These are phyloP conservation scores for Drechmeria coniospora DNA, from an alignment of 2,329 filamentous ascomycete species.

Conservation along the genomic window DNA sequence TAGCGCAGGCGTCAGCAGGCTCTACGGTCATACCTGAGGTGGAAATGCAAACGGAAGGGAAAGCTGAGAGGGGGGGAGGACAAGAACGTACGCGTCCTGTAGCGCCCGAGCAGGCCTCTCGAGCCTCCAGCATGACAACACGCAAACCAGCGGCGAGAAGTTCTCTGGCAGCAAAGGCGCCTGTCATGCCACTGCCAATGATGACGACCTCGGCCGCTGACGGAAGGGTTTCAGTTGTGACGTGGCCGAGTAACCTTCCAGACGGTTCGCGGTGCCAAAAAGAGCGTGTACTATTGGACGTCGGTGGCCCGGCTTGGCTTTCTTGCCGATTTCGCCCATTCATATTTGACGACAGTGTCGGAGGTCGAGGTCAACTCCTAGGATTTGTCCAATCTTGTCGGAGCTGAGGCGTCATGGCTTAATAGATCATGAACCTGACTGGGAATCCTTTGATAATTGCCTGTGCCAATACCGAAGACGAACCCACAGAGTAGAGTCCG, in stretches of 20 bases:
- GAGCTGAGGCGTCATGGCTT: too few relatives aligned
- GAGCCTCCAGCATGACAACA: slow-evolving; percentile 62
- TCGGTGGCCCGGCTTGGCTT: slow-evolving; percentile 50
- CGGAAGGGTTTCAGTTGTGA: slow-evolving; percentile 49
- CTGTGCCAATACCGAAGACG: too few relatives aligned
- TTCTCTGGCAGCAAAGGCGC: slow-evolving; percentile 53
- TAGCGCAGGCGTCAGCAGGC: too few relatives aligned
- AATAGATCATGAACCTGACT: too few relatives aligned
- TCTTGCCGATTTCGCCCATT: too few relatives aligned
- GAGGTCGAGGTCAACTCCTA: too few relatives aligned
- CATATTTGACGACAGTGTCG: too few relatives aligned
- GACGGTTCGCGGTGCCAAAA: slow-evolving; percentile 65
- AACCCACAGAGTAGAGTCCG: too few relatives aligned
- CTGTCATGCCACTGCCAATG: slow-evolving; percentile 63
- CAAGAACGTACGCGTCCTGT: slow-evolving; percentile 51
- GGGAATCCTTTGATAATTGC: too few relatives aligned
- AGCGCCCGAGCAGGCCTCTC: slow-evolving; percentile 68
- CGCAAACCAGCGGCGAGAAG: slow-evolving; percentile 34
- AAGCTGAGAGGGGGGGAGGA: slow-evolving; percentile 37
- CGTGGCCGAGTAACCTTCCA: slow-evolving; percentile 46
- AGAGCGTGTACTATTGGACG: slow-evolving; percentile 42
- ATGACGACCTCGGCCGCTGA: slow-evolving; percentile 50
- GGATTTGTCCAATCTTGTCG: too few relatives aligned
- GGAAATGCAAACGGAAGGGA: too few relatives aligned
- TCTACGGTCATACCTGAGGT: too few relatives aligned